Conservation (phyloP, 148 eudicot genomes). For the Vaccinium darrowii region DNA sequence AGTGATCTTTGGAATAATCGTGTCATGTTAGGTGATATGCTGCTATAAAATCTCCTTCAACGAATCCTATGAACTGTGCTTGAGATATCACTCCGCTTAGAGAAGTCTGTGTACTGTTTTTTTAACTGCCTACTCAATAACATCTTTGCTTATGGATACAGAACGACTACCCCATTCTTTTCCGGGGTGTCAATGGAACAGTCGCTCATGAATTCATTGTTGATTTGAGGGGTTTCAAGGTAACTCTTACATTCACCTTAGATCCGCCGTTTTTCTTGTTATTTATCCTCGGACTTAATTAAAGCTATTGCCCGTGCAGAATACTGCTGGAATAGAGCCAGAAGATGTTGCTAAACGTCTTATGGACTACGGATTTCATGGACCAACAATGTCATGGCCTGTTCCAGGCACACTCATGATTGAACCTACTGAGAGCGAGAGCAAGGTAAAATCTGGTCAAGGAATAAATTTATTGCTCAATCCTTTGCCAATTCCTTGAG, state of each 20-base stretch:
- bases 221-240: constrained; percentile 95
- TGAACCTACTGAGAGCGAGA: constrained; percentile 99
- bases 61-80: not conserved
- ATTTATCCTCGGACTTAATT: constrained; percentile 19
- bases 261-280: not conserved
- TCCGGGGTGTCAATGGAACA: constrained; percentile 98
- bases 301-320: constrained; percentile 35
- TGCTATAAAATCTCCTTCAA: not conserved
- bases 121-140: not conserved
- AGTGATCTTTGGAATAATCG: not conserved
- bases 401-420: constrained; percentile 99
- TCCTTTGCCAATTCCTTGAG: constrained; percentile 7
- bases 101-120: not conserved
- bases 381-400: constrained; percentile 99
- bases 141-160: constrained; percentile 32
- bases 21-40: constrained; percentile 13
- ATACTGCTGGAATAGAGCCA: constrained; percentile 91
- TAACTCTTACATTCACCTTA: constrained; percentile 17
- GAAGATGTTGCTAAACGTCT: constrained; percentile 98
- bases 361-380: constrained; percentile 97
- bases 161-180: constrained; percentile 85
- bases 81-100: not conserved
- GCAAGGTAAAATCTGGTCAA: constrained; percentile 57
- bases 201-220: constrained; percentile 93
- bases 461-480: not conserved